Evolutionary conservation across 2,329 filamentous ascomycete genomes (phyloP), one percentile per base, ranked within the genome.

Genomic region (Fusarium sp.): DNA sequence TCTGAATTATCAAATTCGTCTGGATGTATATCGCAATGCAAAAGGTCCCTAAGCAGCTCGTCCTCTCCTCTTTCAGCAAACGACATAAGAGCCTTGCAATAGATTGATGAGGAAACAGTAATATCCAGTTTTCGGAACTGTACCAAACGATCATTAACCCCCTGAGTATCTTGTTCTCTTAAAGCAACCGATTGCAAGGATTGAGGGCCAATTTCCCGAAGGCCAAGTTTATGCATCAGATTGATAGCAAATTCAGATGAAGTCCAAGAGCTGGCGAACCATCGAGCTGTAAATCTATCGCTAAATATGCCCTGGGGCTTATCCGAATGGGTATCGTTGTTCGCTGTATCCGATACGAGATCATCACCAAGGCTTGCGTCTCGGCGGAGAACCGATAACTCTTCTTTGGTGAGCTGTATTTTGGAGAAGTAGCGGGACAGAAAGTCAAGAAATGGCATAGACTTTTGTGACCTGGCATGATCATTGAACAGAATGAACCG

Each of bases 111-210:
- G 6, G 86, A 84, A 30, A 93, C 81, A 1, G 83, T 81, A 31
- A 97, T 91, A 0, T 88, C 88, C 8, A 87, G 81, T 52, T 83
- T 80, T 62, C 86, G 82, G 4, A 97, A 82, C 55, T 88, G 84
- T 28, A 83, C 77, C 28, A 97, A 84, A 33, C 88, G 87, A 1
- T 81, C 76, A 26, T 83, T 74, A n/a, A 96, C 81, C 8, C 83
- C 85, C 33, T 84, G 80, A 0, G 88, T 77, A 11, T 85, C 84
- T 3, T 81, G 77, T 53, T 91, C 87, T 72, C 92, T 86, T 12
- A 91, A 78, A 5, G 90, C 92, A 77, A 97, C 88, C 45, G 94
- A 90, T 68, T 94, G 91, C 20, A 97, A 77, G 6, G 93, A 91
- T 18, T 91, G 81, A 0, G 93, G 91, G 0, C 94, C 94, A 65